Conservation (phyloP, 306 rosid species). For the Castanospermum australe region DNA sequence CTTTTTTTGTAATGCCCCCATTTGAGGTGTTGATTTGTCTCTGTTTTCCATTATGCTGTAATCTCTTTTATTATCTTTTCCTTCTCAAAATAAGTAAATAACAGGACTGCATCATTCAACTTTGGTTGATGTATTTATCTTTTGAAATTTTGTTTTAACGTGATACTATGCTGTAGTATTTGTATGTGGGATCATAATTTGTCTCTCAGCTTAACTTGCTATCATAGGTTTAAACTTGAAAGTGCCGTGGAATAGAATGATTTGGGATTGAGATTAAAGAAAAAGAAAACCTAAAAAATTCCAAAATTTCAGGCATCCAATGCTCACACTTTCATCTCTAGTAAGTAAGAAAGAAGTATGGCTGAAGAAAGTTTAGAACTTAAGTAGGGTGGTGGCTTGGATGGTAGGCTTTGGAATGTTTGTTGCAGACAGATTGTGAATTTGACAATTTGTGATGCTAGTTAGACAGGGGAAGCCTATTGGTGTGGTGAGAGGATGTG, state of each 20-base stretch:
- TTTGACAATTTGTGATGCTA: neutral
- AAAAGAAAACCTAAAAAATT: no score
- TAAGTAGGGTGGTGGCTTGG: neutral
- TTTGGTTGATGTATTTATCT: neutral
- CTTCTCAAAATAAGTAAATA: neutral
- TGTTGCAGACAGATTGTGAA: no score
- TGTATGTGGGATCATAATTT: neutral
- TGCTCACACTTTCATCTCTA: slow-evolving; percentile 45
- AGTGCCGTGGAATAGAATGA: neutral
- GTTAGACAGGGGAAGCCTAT: no score
- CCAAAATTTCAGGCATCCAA: slow-evolving; percentile 22
- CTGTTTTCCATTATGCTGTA: neutral
- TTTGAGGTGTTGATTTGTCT: neutral
- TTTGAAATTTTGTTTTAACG: neutral
- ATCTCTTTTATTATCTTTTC: neutral
- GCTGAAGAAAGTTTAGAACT: slow-evolving; percentile 29
- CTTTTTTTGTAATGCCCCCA: neutral
- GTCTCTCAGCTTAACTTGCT: neutral
- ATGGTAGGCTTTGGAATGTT: neutral
- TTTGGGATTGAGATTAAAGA: neutral
- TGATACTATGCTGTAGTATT: neutral
- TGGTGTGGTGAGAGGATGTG: no score
- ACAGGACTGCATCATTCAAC: neutral
- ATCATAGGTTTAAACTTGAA: neutral
- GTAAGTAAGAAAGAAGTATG: slow-evolving; percentile 25